Base-by-base conservation (phyloP, 345 rosid genomes). In the Sisymbrium irio region DNA sequence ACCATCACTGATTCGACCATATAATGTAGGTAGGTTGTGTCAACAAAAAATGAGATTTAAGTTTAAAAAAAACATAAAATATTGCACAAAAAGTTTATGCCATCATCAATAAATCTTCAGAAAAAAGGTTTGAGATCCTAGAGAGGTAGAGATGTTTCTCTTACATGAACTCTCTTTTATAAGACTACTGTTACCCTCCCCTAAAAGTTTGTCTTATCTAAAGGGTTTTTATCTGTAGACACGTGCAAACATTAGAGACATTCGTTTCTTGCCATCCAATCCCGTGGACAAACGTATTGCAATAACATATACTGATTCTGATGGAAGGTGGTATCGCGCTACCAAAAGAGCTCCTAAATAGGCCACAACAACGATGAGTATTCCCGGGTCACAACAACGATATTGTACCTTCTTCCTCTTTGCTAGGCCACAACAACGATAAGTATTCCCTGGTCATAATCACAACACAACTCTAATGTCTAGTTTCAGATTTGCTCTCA, bases 351-450 rank as follows among this genome's bases (percentile, higher is more conserved):
- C n/a, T 56, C 33, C 45, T 65, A 36, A 59, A 17, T 65, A 90
- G 98, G 99, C 72, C 97, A 95, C 72, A 94, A 94, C 79, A 89
- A n/a, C n/a, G n/a, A n/a, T n/a, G n/a, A n/a, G n/a, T n/a, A n/a
- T n/a, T n/a, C n/a, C n/a, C n/a, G n/a, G n/a, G n/a, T n/a, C n/a
- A n/a, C n/a, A n/a, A n/a, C n/a, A n/a, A n/a, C n/a, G n/a, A n/a
- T n/a, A n/a, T n/a, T 91, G 98, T 88, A 92, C 96, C 97, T 6
- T 89, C 97, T 68, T 95, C 99, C 18, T 85, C 97, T 18, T 74
- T 95, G 74, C 77, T 95, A 75, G 96, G 89, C 47, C 90, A 88
- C 15, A 68, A 85, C 42, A 89, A 76, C 33, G 83, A 85, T 77
- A 89, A 88, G 97, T 94, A 46, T 94, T 94, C 75, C 98, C 98